phyloP scores from a whole-genome alignment of 2,329 filamentous ascomycete genomes.

The Botrytis paeoniae region DNA sequence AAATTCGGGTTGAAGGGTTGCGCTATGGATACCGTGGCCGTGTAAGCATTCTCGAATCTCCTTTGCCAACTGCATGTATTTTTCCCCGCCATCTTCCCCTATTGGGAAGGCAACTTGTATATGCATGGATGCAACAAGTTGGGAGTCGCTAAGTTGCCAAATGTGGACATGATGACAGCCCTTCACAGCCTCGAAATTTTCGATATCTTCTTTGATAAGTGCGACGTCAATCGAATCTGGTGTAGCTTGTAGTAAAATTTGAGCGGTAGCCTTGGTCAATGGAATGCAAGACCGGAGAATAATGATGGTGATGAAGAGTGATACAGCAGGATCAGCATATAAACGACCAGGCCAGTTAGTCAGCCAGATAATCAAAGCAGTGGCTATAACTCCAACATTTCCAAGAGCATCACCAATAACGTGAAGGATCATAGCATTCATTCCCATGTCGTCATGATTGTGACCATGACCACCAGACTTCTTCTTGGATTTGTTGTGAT shows the following conservation, averaged over 20 bases:
- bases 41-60: conserved; percentile 86
- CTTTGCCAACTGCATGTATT: conserved; percentile 87
- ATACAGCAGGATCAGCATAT: conserved; percentile 90
- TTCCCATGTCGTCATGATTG: conserved; percentile 86
- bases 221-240: conserved; percentile 84
- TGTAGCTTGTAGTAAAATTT: conserved; percentile 91
- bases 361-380: conserved; percentile 87
- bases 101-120: conserved; percentile 90
- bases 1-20: conserved; percentile 95
- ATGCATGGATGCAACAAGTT: conserved; percentile 89
- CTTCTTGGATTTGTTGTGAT: conserved; percentile 70
- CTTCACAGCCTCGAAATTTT: conserved; percentile 76
- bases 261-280: conserved; percentile 73
- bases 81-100: conserved; percentile 70
- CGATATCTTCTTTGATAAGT: conserved; percentile 90
- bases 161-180: conserved; percentile 96
- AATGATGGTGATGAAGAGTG: conserved; percentile 85
- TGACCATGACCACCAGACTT: conserved; percentile 65
- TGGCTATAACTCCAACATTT: conserved; percentile 80
- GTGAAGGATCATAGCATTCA: conserved; percentile 79
- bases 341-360: conserved; percentile 76
- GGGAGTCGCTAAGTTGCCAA: conserved; percentile 95
- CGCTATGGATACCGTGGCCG: conserved; percentile 92
- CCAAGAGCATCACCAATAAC: conserved; percentile 81
- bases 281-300: conserved; percentile 73